Evolutionary conservation across 257 asterid species (phyloP), one percentile per base, ranked within the genome.

Genomic region (Capsicum baccatum): DNA sequence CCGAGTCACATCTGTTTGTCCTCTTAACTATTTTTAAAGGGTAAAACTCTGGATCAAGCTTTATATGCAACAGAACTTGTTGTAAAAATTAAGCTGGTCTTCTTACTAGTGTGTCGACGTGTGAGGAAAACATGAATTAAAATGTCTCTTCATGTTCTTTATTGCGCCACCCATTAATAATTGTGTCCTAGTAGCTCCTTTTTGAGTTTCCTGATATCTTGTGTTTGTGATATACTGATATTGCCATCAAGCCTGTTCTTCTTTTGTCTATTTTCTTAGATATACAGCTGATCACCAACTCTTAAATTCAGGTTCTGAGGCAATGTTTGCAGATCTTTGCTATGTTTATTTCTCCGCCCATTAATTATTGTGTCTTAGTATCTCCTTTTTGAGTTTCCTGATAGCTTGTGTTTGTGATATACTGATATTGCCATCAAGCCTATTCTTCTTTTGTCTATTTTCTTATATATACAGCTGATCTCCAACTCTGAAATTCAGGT

Each of bases 281-380:
- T 86, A 83, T 66, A 84, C 82, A 84, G 82, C 94, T 92, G 93
- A 89, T 84, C 85, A 84, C 91, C 89, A 88, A 90, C 88, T 87
- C 85, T 78, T 50, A 89, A 85, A 79, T 89, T 88, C 97, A 97
- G 99, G 99, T 91, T 94, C 99, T 54, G 99, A 97, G 92, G 99
- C 99, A 85, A 95, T 97, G 97, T 97, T 97, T 91, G 99, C 99
- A 71, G 99, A 95, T 89, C 99, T 97, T 83, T 93, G 97, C 92
- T 93, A 97, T 88, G 95, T 97, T 88, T 89, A 26, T 26, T 26
- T 26, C 2, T 26, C 33, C 33, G 33, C 33, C 33, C 33, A 26
- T 73, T 47, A 73, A 71, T 71, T 42, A 8, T 71, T 73, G 58
- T 47, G 59, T 47, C 80, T 39, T 73, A n/a, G 39, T 74, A 48